Conservation (phyloP, 2,329 filamentous ascomycete species). For the Zasmidium citrigriseum region DNA sequence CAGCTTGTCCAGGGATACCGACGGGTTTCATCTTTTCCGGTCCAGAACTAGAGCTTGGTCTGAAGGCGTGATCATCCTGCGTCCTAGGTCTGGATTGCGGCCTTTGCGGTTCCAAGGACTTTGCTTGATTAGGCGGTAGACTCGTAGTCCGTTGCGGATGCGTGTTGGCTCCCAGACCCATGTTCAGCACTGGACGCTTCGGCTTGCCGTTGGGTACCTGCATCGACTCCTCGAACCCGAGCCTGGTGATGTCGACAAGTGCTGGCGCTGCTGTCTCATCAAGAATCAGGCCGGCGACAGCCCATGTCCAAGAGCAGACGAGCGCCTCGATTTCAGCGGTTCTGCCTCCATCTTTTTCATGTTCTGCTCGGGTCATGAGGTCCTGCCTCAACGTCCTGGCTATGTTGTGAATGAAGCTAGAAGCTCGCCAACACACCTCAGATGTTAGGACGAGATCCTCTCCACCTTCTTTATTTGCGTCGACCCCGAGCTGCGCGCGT, state of each 20-base stretch:
- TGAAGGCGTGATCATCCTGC: conserved; percentile 12
- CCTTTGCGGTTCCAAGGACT: conserved; percentile 10
- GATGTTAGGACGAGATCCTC: conserved; percentile 81
- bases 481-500: conserved; percentile 40
- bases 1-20: conserved; percentile 61
- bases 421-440: conserved; percentile 78
- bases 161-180: conserved; percentile 32
- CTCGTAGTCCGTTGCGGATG: conserved; percentile 35
- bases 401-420: conserved; percentile 80
- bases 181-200: conserved; percentile 27
- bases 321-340: conserved; percentile 67
- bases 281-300: conserved; percentile 73
- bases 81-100: conserved; percentile 9
- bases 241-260: conserved; percentile 24
- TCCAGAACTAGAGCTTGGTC: conserved; percentile 21
- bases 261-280: conserved; percentile 61
- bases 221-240: conserved; percentile 4
- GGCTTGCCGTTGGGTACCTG: conserved; percentile 21
- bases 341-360: neutral
- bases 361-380: conserved; percentile 61
- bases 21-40: conserved; percentile 11
- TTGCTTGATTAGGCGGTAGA: conserved; percentile 15
- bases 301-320: conserved; percentile 76
- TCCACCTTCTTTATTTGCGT: conserved; percentile 35
- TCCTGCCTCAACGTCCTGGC: conserved; percentile 80